Base-by-base conservation (phyloP, 192 early-diverging fungal species). In the Coemansia sp. region DNA sequence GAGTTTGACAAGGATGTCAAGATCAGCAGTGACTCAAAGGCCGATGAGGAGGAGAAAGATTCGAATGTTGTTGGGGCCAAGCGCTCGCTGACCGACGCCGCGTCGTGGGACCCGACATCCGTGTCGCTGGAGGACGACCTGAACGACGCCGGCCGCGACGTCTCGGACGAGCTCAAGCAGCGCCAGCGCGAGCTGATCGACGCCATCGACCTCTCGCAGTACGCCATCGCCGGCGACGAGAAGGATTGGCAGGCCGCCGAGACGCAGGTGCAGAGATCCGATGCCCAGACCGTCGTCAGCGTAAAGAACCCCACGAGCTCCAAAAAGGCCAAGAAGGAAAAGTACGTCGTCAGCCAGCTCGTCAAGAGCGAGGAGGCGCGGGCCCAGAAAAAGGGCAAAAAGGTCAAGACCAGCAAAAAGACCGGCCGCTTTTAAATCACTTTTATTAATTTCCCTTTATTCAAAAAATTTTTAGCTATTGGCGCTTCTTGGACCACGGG, bases 171-270 rank as follows among this genome's bases (percentile, higher is more conserved):
- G 25, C 73, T 94, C 58, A 83, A 75, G 62, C 67, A 73, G 21
- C 88, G 91, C 53, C 94, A 96, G 67, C 81, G 83, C 47, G 88
- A 93, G 60, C 56, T 96, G 42, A 88, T 96, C 59, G 83, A 90
- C 47, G 69, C 85, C 12, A 67, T 95, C 50, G 87, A 93, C 65
- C 67, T 95, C 22, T 81, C 76, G 54, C 69, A 89, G 88, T 91
- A 85, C 57, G 90, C 89, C 10, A 92, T 94, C 56, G 81, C 71
- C 31, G 88, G 78, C 23, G 66, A 73, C 28, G 75, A 87, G n/a
- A 80, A 87, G 58, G 92, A 91, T 31, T 94, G 91, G 88, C 58
- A 83, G 14, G 71, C 73, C 40, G 91, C 88, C 9, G 81, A 91
- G 73, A 54, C 64, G 1, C 85, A 88, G 64, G 83, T 90, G 51